phyloP scores from a whole-genome alignment of 495 filamentous ascomycete species.

The Mycothermus thermophilus region DNA sequence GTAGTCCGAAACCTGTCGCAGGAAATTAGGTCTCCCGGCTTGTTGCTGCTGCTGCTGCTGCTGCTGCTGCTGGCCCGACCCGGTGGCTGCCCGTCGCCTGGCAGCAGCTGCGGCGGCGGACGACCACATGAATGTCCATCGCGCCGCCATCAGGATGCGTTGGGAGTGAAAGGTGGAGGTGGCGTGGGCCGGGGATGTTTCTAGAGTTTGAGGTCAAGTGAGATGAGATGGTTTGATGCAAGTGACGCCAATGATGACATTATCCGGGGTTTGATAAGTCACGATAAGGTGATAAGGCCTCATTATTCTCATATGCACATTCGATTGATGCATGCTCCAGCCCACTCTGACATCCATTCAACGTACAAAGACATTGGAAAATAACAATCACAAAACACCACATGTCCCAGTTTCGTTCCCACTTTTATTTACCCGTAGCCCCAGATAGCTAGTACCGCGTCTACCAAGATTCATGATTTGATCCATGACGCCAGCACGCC shows the following conservation, averaged over 20 bases:
- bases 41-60: too few species aligned
- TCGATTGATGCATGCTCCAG: conserved; percentile 2
- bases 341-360: too few species aligned
- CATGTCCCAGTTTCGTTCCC: conserved; percentile 2
- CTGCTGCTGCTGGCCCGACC: too few species aligned
- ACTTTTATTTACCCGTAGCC: conserved; percentile 3
- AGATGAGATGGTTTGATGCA: neutral
- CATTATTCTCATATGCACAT: neutral
- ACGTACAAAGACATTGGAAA: too few species aligned
- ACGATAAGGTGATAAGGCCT: conserved; percentile 1
- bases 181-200: neutral
- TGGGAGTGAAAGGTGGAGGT: neutral
- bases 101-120: too few species aligned
- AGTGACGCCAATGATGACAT: neutral
- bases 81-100: too few species aligned
- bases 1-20: conserved; percentile 27
- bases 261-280: neutral
- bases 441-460: conserved; percentile 2
- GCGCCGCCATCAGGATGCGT: conserved; percentile 8
- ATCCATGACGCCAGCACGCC: conserved; percentile 8
- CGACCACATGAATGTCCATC: conserved; percentile 23
- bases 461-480: too few species aligned
- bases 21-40: conserved; percentile 12
- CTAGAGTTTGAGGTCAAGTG: neutral
- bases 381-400: neutral